These are phyloP conservation scores for Arthrobotrys conoides DNA, from an alignment of 2,329 filamentous ascomycete genomes.

Conservation along the genomic window DNA sequence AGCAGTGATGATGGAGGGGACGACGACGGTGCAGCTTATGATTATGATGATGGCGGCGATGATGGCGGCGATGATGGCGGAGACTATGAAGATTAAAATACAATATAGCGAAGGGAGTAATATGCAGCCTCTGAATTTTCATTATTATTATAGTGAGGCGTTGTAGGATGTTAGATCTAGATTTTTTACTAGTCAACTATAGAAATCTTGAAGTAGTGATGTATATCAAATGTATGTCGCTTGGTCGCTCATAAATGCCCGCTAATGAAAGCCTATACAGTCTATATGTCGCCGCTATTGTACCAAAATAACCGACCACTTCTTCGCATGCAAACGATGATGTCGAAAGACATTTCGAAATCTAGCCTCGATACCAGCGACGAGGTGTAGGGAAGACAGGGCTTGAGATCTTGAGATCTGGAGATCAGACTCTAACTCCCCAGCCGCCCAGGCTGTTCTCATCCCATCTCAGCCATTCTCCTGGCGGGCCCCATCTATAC, in stretches of 20 bases:
- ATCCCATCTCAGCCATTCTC: constrained; percentile 51
- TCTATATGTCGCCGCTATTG: constrained; percentile 6
- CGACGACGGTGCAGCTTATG: constrained; percentile 22
- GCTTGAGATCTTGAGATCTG: too few relatives aligned
- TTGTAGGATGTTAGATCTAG: constrained; percentile 10
- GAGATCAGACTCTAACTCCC: constrained; percentile 41
- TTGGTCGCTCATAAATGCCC: not conserved
- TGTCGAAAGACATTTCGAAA: too few relatives aligned
- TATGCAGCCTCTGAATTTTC: not conserved
- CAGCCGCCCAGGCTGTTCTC: constrained; percentile 40
- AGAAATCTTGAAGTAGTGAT: not conserved
- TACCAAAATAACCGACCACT: not conserved
- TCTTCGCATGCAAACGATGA: not conserved
- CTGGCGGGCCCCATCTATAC: constrained; percentile 36
- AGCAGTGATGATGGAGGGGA: constrained; percentile 18
- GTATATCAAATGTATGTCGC: not conserved
- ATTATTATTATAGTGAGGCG: too few relatives aligned
- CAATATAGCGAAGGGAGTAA: not conserved
- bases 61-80: constrained; percentile 34
- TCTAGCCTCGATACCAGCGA: too few relatives aligned
- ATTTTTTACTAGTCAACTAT: not conserved
- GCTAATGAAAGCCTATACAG: not conserved
- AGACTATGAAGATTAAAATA: constrained; percentile 18
- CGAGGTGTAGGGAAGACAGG: too few relatives aligned
- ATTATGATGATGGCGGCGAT: constrained; percentile 36